phyloP scores from a whole-genome alignment of 73 alveolate species.

The Paramecium sonneborni region DNA sequence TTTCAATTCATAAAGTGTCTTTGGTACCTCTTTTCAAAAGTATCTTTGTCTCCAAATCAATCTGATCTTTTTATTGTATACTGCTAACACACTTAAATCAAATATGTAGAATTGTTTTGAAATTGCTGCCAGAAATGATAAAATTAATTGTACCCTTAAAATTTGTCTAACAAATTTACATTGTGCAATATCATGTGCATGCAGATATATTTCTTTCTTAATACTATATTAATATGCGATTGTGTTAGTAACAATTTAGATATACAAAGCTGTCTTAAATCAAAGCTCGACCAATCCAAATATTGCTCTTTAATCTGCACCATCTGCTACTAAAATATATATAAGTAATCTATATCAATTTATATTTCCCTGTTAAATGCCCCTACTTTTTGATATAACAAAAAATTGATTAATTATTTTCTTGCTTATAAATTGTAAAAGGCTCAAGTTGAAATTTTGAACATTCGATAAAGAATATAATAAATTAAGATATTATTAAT shows the following conservation, averaged over 20 bases:
- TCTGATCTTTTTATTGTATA: conserved; percentile 86
- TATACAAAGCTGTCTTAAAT: conserved; percentile 95
- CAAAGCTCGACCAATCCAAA: conserved; percentile 96
- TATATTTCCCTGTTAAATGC: conserved; percentile 75
- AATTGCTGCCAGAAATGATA: too few relatives aligned
- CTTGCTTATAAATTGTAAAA: background rate
- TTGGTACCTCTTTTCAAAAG: conserved; percentile 95
- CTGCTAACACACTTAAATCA: too few relatives aligned
- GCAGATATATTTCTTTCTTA: conserved; percentile 76
- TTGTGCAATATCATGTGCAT: conserved; percentile 94
- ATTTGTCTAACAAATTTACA: too few relatives aligned
- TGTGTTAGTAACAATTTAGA: conserved; percentile 96
- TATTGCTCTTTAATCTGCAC: conserved; percentile 98
- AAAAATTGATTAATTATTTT: conserved; percentile 13
- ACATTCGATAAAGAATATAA: background rate
- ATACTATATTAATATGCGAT: conserved; percentile 96
- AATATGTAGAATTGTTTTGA: too few relatives aligned
- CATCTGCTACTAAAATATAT: conserved; percentile 94
- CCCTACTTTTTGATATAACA: conserved; percentile 61
- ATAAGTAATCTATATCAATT: conserved; percentile 88
- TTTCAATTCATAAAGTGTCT: conserved; percentile 91
- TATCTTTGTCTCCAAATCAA: conserved; percentile 95
- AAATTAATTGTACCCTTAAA: too few relatives aligned
- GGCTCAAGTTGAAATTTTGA: conserved; percentile 14
- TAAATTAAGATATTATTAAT: background rate